A percentile compares a stretch with the other conserved stretches of the same genome.
Evolutionary conservation across 306 rosid genomes (phyloP).

Genomic region (Herpetospermum pedunculosum): DNA sequence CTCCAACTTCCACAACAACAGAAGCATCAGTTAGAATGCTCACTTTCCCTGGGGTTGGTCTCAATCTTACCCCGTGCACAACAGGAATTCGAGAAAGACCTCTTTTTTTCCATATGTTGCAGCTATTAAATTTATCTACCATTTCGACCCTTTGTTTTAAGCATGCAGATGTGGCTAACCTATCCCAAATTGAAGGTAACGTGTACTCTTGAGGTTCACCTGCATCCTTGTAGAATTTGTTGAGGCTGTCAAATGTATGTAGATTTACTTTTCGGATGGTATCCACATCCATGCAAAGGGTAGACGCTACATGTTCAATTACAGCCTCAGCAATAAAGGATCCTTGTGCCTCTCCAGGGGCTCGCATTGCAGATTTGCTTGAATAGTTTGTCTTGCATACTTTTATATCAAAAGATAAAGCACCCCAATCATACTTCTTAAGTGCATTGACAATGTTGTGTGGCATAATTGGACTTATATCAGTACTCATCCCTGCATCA

Average conservation of each 20-base stretch:
- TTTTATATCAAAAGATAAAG: constrained; percentile 69
- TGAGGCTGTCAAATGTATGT: constrained; percentile 59
- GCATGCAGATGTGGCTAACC: constrained; percentile 45
- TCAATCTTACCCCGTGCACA: constrained; percentile 21
- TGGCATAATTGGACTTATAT: constrained; percentile 56
- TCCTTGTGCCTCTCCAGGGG: constrained; percentile 83
- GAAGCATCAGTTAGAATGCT: constrained; percentile 71
- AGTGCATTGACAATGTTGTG: constrained; percentile 27
- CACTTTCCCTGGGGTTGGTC: constrained; percentile 76
- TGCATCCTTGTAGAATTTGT: constrained; percentile 30
- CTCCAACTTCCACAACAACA: constrained; percentile 83
- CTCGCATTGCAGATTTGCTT: constrained; percentile 86
- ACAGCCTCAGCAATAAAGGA: constrained; percentile 89
- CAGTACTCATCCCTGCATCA: constrained; percentile 58
- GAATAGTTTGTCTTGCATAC: constrained; percentile 75
- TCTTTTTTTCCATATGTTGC: constrained; percentile 64
- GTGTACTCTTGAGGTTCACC: constrained; percentile 77
- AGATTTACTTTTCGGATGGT: constrained; percentile 58
- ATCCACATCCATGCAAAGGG: constrained; percentile 62
- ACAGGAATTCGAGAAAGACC: constrained; percentile 77
- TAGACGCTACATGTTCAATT: constrained; percentile 72
- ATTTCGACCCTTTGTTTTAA: constrained; percentile 36
- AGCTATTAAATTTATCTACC: constrained; percentile 49
- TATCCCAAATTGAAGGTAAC: constrained; percentile 69
- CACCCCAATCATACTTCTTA: constrained; percentile 93